Evolutionary conservation across 805 yeast genomes (phyloP).

Genomic region (Lipomyces spencermartinsiae): DNA sequence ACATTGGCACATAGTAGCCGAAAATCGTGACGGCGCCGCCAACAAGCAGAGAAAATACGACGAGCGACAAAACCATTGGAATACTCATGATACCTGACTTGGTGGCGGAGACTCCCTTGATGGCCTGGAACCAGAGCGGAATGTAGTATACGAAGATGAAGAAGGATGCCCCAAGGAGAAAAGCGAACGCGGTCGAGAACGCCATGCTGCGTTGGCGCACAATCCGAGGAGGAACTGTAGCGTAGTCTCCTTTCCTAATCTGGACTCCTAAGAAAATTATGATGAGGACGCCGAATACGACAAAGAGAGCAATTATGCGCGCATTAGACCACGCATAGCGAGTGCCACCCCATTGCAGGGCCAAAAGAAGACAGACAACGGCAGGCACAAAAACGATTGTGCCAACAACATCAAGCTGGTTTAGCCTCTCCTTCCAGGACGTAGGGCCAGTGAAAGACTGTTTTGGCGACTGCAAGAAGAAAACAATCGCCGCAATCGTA

Average conservation of each 20-base stretch:
- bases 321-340: slow-evolving; percentile 13
- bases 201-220: slow-evolving; percentile 50
- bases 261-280: slow-evolving; percentile 57
- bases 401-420: slow-evolving; percentile 60
- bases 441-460: slow-evolving; percentile 48
- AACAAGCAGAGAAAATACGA: slow-evolving; percentile 51
- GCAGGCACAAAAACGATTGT: slow-evolving; percentile 55
- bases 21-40: slow-evolving; percentile 54
- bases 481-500: slow-evolving; percentile 40
- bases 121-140: slow-evolving; percentile 57
- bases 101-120: slow-evolving; percentile 51
- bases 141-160: slow-evolving; percentile 55
- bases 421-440: slow-evolving; percentile 49
- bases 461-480: slow-evolving; percentile 39
- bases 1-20: slow-evolving; percentile 52
- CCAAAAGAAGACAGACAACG: slow-evolving; percentile 52
- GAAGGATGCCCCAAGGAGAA: slow-evolving; percentile 58
- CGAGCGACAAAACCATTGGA: slow-evolving; percentile 54
- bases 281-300: slow-evolving; percentile 52
- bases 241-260: slow-evolving; percentile 54
- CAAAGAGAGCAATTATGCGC: slow-evolving; percentile 21
- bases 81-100: slow-evolving; percentile 51
- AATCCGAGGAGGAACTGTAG: slow-evolving; percentile 59
- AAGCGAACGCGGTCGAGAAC: slow-evolving; percentile 48
- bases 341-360: slow-evolving; percentile 26